phyloP scores from a whole-genome alignment of 2,329 filamentous ascomycete genomes.

The Cordyceps pruinosa region DNA sequence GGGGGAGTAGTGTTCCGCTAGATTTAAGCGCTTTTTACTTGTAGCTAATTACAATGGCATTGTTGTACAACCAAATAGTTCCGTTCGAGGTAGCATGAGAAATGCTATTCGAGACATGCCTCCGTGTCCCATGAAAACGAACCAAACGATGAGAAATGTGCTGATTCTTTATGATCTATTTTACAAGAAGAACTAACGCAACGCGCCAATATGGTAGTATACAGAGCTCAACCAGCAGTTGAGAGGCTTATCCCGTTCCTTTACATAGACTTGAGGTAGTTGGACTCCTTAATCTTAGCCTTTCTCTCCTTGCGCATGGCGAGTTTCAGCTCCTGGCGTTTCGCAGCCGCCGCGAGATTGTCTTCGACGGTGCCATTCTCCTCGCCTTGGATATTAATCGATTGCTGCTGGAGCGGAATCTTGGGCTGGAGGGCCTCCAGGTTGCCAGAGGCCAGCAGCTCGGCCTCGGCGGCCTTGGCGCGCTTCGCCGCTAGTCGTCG shows the following conservation, averaged over 20 bases:
- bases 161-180: slow-evolving; percentile 8
- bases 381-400: slow-evolving; percentile 60
- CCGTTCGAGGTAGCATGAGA: background rate
- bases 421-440: slow-evolving; percentile 58
- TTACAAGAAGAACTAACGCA: slow-evolving; percentile 5
- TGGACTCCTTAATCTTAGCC: slow-evolving; percentile 73
- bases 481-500: slow-evolving; percentile 63
- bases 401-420: slow-evolving; percentile 71
- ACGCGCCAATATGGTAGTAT: slow-evolving; percentile 20
- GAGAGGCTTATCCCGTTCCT: background rate
- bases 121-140: background rate
- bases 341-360: slow-evolving; percentile 39
- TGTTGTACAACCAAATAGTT: background rate
- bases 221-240: slow-evolving; percentile 14
- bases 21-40: slow-evolving; percentile 58
- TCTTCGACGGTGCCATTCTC: slow-evolving; percentile 36
- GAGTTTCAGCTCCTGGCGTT: slow-evolving; percentile 58
- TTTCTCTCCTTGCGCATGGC: slow-evolving; percentile 70
- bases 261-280: slow-evolving; percentile 78
- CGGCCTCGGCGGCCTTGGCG: slow-evolving; percentile 48
- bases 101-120: background rate
- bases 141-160: background rate
- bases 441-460: slow-evolving; percentile 58
- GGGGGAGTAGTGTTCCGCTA: slow-evolving; percentile 88
- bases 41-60: slow-evolving; percentile 9